Conservation (phyloP, 805 yeast species). For the Yarrowia sp. region DNA sequence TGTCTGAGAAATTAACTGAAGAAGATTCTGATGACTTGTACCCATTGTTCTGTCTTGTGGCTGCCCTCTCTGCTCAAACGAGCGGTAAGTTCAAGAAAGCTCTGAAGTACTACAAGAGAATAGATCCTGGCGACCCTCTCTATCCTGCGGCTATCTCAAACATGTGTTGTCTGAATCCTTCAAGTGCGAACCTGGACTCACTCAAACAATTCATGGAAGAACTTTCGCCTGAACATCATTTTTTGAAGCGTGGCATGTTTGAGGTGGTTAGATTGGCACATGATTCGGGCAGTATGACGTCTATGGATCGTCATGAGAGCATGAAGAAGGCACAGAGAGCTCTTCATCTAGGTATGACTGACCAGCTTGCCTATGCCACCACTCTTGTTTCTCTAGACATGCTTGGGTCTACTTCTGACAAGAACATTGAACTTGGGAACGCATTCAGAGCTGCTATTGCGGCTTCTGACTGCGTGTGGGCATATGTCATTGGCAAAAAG, state of each 20-base stretch:
- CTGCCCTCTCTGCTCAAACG: slow-evolving; percentile 4
- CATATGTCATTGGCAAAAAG: slow-evolving; percentile 8
- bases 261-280: not conserved
- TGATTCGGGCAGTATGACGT: not conserved
- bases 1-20: not conserved
- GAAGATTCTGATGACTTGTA: not conserved
- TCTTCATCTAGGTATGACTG: slow-evolving; percentile 3
- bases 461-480: slow-evolving; percentile 6
- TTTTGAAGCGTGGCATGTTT: not conserved
- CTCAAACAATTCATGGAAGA: not conserved
- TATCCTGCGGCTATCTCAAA: not conserved
- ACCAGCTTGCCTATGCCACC: not conserved
- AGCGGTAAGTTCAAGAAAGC: slow-evolving; percentile 3
- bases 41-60: not conserved
- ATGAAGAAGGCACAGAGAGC: not conserved
- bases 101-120: not conserved
- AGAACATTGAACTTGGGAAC: not conserved
- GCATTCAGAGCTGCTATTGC: not conserved
- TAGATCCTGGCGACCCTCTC: not conserved
- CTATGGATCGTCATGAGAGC: slow-evolving; percentile 3
- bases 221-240: slow-evolving; percentile 3
- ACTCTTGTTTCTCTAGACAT: not conserved
- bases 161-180: slow-evolving; percentile 4
- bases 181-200: not conserved
- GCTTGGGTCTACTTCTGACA: slow-evolving; percentile 4